These are phyloP conservation scores for apple (Malus domestica) DNA, from an alignment of 306 rosid genomes.

Conservation along the genomic window ASM211411v1 NC_041795.1:9096001-9096500, in stretches of 20 bases:
- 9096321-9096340: background rate
- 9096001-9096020: constrained; percentile 86
- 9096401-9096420: background rate
- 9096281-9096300: background rate
- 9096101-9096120: constrained; percentile 42
- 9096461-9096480: background rate
- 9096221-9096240: background rate
- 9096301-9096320: background rate
- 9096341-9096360: background rate
- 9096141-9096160: background rate
- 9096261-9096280: background rate
- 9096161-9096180: background rate
- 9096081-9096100: constrained; percentile 99
- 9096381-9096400: background rate
- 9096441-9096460: background rate
- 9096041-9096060: constrained; percentile 61
- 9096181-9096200: background rate
- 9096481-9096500: constrained; percentile 1
- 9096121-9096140: constrained; percentile 24
- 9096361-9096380: background rate
- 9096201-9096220: background rate
- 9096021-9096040: constrained; percentile 99
- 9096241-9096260: background rate
- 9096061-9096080: constrained; percentile 86
- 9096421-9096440: background rate